phyloP scores from a whole-genome alignment of 129 eudicot species.

The Arctium minus region DNA sequence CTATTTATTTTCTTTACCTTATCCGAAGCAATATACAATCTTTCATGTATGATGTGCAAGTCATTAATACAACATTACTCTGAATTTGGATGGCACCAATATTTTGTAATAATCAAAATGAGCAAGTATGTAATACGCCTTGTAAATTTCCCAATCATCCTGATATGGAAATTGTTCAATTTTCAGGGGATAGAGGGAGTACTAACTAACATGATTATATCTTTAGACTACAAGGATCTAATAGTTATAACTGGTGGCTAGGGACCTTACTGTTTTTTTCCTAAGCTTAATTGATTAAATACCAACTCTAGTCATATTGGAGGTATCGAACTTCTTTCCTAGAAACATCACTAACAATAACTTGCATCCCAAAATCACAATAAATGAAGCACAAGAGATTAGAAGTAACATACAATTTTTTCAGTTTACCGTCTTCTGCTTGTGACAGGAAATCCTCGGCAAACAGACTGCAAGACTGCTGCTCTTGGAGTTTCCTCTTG shows the following conservation, averaged over 20 bases:
- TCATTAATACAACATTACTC: not conserved
- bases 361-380: slow-evolving; percentile 1
- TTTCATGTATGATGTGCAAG: not conserved
- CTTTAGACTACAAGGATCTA: not conserved
- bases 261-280: not conserved
- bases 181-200: not conserved
- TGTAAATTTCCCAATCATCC: not conserved
- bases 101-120: not conserved
- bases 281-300: not conserved
- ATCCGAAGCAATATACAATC: not conserved
- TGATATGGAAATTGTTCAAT: not conserved
- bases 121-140: not conserved
- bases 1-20: too few relatives aligned
- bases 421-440: slow-evolving; percentile 41
- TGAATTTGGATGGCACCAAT: not conserved
- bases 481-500: slow-evolving; percentile 45
- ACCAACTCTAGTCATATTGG: not conserved
- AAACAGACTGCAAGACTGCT: slow-evolving; percentile 34
- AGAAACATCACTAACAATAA: not conserved
- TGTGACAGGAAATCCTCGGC: slow-evolving; percentile 46
- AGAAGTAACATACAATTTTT: slow-evolving; percentile 52
- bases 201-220: not conserved
- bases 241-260: not conserved
- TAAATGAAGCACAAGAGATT: slow-evolving; percentile 10
- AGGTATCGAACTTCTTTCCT: not conserved